phyloP scores from a whole-genome alignment of 495 filamentous ascomycete species.

The Tuber microsphaerosporum region DNA sequence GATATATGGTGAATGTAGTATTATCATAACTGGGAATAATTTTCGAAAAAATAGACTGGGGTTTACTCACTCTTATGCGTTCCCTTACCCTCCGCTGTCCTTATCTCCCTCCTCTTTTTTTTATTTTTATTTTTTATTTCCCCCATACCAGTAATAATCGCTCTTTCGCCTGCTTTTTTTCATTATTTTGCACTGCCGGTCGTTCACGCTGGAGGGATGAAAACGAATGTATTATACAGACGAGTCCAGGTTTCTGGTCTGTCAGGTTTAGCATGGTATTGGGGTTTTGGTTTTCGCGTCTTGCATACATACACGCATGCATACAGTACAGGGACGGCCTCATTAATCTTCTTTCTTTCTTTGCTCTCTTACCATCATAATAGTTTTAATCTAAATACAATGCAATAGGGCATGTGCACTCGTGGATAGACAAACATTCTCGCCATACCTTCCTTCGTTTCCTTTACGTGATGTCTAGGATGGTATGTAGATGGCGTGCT shows the following conservation, averaged over 20 bases:
- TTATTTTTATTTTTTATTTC: too few species aligned
- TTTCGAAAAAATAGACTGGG: not conserved
- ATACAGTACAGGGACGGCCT: not conserved
- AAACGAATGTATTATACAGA: not conserved
- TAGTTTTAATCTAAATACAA: not conserved
- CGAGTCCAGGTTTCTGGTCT: not conserved
- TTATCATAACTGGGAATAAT: not conserved
- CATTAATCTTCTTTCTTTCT: not conserved
- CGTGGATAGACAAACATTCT: not conserved
- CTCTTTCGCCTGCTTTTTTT: not conserved
- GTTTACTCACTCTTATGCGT: not conserved
- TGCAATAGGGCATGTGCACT: not conserved
- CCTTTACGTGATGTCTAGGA: not conserved
- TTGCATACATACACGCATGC: not conserved
- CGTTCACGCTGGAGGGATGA: not conserved
- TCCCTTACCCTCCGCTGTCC: not conserved
- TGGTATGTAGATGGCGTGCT: not conserved
- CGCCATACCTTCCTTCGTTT: not conserved
- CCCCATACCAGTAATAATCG: not conserved
- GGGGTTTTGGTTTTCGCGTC: not conserved
- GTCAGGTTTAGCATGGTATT: not conserved
- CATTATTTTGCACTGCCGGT: not conserved
- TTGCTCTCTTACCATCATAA: not conserved
- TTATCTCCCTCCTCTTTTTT: not conserved
- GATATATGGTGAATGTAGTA: not conserved